phyloP scores from a whole-genome alignment of 1,139 yeast genomes.

The Blastobotrys niveus region DNA sequence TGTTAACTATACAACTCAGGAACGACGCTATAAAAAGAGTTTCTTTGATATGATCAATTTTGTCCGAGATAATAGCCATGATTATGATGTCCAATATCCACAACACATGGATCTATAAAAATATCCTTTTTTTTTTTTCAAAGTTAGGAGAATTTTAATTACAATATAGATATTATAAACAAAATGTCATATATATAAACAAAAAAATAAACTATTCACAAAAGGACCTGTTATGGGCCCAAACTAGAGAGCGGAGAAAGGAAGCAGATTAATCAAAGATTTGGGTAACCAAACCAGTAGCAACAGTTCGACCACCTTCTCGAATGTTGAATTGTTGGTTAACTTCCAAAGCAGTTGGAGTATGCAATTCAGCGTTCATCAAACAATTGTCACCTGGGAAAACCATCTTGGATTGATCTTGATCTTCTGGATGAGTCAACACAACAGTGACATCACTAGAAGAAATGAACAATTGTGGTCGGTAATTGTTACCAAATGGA shows the following conservation, averaged over 20 bases:
- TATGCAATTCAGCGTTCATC: conserved; percentile 86
- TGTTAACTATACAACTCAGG: conserved; percentile 36
- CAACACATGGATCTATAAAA: no score
- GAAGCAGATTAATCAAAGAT: conserved; percentile 54
- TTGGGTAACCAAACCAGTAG: conserved; percentile 96
- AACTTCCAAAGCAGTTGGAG: conserved; percentile 89
- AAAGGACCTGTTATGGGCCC: no score
- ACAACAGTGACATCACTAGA: conserved; percentile 94
- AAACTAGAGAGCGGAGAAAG: no score
- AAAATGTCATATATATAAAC: no score
- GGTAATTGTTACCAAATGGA: conserved; percentile 93
- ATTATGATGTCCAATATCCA: no score
- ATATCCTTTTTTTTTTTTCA: no score
- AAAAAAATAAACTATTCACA: no score
- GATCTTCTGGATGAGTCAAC: conserved; percentile 86
- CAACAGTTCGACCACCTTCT: conserved; percentile 99
- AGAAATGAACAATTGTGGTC: conserved; percentile 96
- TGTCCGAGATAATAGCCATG: no score
- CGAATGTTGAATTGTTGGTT: conserved; percentile 98
- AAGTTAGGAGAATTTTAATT: no score
- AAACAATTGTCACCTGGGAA: conserved; percentile 99
- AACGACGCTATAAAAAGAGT: conserved; percentile 34
- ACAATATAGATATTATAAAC: no score
- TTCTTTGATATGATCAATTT: no score
- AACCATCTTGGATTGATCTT: conserved; percentile 79